Conservation (phyloP, 768 basidiomycete species). For the Sarcomyxa edulis region DNA sequence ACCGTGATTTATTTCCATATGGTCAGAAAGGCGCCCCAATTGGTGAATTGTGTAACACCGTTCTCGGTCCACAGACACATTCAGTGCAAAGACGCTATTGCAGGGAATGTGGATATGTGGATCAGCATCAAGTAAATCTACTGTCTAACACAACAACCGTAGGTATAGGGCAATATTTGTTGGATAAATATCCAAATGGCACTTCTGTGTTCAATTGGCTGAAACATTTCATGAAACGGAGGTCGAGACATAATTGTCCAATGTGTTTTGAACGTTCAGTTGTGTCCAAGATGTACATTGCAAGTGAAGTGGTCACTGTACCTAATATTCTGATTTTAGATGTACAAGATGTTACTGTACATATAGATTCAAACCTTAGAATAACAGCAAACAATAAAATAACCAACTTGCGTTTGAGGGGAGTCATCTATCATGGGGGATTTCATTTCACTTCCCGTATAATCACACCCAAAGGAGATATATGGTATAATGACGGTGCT, state of each 20-base stretch:
- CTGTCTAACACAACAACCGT: too few species aligned
- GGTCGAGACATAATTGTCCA: neutral
- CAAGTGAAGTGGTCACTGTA: neutral
- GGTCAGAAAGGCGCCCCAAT: neutral
- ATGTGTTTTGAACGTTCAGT: too few species aligned
- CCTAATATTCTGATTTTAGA: conserved; percentile 2
- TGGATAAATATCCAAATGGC: neutral
- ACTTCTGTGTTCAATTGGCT: neutral
- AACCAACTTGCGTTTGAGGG: conserved; percentile 5
- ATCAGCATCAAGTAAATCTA: too few species aligned
- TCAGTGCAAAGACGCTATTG: too few species aligned
- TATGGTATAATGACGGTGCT: too few species aligned
- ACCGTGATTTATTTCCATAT: conserved; percentile 2
- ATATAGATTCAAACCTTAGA: neutral
- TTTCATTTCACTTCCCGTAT: conserved; percentile 6
- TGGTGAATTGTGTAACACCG: neutral
- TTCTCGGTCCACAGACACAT: too few species aligned
- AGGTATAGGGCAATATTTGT: neutral
- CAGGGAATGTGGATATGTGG: too few species aligned
- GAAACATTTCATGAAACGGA: neutral
- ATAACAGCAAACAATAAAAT: neutral
- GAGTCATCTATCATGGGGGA: conserved; percentile 5
- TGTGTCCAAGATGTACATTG: too few species aligned
- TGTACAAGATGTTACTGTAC: neutral
- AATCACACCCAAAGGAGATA: neutral